Percentiles rank a stretch among this genome's conserved stretches.
Conservation (phyloP, 2,329 filamentous ascomycete genomes). For the Zymoseptoria brevis region DNA sequence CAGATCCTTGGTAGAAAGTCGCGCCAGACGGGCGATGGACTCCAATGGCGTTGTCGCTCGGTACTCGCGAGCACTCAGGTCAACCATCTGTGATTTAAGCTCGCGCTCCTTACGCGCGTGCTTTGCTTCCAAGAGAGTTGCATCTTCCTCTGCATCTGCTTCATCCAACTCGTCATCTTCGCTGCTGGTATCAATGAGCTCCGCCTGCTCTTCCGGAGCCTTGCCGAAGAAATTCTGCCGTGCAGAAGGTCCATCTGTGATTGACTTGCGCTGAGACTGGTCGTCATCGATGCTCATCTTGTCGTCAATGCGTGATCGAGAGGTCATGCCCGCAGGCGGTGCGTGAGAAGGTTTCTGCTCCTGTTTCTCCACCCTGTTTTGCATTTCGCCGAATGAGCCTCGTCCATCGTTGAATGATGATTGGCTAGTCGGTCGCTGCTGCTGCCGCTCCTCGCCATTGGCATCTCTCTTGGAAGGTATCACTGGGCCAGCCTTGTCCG, state of each 20-base stretch:
- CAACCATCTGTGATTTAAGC: slow-evolving; percentile 37
- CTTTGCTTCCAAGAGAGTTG: slow-evolving; percentile 39
- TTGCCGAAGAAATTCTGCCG: slow-evolving; percentile 28
- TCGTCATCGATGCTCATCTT: slow-evolving; percentile 22
- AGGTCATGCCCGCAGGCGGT: neutral
- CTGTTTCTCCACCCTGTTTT: neutral
- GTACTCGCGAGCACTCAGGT: slow-evolving; percentile 35
- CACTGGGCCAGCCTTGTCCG: slow-evolving; percentile 14
- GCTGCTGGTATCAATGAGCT: slow-evolving; percentile 30
- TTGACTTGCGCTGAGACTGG: slow-evolving; percentile 9
- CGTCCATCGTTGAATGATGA: neutral
- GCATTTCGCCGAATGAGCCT: neutral
- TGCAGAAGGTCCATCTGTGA: slow-evolving; percentile 12
- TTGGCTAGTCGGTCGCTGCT: neutral
- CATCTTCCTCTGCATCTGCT: slow-evolving; percentile 41
- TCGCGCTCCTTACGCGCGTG: slow-evolving; percentile 39
- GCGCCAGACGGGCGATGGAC: slow-evolving; percentile 35
- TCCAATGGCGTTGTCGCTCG: slow-evolving; percentile 38
- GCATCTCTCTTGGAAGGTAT: slow-evolving; percentile 41
- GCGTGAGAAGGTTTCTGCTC: neutral
- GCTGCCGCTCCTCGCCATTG: slow-evolving; percentile 34
- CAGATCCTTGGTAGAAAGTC: slow-evolving; percentile 29
- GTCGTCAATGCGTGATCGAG: slow-evolving; percentile 9
- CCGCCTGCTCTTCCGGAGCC: slow-evolving; percentile 18
- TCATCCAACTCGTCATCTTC: slow-evolving; percentile 34